These are phyloP conservation scores for Neurospora intermedia DNA, from an alignment of 495 filamentous ascomycete species.

Conservation along the genomic window DNA sequence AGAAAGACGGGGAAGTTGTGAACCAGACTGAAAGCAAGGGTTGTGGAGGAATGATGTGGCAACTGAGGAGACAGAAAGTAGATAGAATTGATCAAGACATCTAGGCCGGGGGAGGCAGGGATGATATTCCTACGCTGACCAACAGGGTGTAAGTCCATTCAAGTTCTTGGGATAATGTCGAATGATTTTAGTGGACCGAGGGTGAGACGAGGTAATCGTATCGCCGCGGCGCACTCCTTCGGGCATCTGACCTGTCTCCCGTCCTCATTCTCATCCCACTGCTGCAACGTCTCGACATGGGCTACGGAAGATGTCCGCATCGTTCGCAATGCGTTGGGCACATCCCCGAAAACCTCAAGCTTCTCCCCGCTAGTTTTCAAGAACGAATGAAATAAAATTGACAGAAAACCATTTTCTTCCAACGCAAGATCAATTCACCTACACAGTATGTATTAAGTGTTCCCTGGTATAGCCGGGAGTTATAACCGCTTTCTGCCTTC, in stretches of 20 bases:
- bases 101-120: background rate
- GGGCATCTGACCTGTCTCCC: background rate
- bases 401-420: conserved; percentile 13
- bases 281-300: conserved; percentile 18
- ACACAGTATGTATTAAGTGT: conserved; percentile 12
- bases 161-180: background rate
- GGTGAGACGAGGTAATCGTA: background rate
- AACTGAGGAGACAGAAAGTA: background rate
- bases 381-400: conserved; percentile 25
- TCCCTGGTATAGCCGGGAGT: conserved; percentile 8
- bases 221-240: background rate
- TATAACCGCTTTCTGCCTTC: conserved; percentile 8
- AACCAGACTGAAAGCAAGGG: background rate
- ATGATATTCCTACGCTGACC: background rate
- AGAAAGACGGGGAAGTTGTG: background rate
- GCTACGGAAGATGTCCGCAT: conserved; percentile 18
- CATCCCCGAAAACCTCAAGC: conserved; percentile 15
- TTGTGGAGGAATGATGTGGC: background rate
- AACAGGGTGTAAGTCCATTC: background rate
- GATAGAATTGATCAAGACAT: background rate
- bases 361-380: conserved; percentile 17
- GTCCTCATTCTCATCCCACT: conserved; percentile 1
- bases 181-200: background rate
- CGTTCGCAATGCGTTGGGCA: conserved; percentile 11
- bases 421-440: conserved; percentile 14